These are phyloP conservation scores for Salix dunnii DNA, from an alignment of 345 rosid genomes.

Conservation along the genomic window DNA sequence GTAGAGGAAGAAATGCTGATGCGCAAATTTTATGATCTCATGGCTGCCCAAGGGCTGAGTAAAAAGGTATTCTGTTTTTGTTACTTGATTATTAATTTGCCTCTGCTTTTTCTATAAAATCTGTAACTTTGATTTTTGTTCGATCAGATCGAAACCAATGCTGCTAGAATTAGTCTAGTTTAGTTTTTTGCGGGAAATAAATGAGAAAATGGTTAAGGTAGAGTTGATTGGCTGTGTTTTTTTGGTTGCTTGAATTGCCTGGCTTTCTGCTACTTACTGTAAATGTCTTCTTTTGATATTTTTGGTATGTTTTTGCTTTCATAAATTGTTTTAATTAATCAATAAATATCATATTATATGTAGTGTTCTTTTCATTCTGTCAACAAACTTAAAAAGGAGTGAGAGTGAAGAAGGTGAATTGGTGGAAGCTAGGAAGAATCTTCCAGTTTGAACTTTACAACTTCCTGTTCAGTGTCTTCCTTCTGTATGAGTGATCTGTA, in stretches of 20 bases:
- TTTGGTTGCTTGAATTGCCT: neutral
- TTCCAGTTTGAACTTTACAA: too few species aligned
- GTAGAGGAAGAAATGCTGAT: constrained; percentile 80
- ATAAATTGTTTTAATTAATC: neutral
- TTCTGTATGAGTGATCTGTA: too few species aligned
- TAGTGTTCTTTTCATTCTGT: too few species aligned
- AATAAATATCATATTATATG: too few species aligned
- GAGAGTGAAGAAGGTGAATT: too few species aligned
- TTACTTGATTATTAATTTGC: neutral
- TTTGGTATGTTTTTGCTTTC: neutral
- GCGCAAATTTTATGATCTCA: constrained; percentile 62
- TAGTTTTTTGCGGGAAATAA: neutral
- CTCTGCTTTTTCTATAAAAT: neutral
- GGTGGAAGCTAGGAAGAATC: too few species aligned
- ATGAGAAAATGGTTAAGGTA: neutral
- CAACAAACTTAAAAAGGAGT: too few species aligned
- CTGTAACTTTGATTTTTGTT: neutral
- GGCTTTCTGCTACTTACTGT: neutral
- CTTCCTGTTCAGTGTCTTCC: too few species aligned
- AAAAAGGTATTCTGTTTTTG: constrained; percentile 35
- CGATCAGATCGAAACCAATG: neutral
- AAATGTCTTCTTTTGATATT: too few species aligned
- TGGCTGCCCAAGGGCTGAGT: constrained; percentile 39
- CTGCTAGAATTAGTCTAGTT: too few species aligned
- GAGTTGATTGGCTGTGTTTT: neutral